These are phyloP conservation scores for Phalaenopsis hybrid DNA, from an alignment of 116 monocot species.

Conservation along the genomic window DNA sequence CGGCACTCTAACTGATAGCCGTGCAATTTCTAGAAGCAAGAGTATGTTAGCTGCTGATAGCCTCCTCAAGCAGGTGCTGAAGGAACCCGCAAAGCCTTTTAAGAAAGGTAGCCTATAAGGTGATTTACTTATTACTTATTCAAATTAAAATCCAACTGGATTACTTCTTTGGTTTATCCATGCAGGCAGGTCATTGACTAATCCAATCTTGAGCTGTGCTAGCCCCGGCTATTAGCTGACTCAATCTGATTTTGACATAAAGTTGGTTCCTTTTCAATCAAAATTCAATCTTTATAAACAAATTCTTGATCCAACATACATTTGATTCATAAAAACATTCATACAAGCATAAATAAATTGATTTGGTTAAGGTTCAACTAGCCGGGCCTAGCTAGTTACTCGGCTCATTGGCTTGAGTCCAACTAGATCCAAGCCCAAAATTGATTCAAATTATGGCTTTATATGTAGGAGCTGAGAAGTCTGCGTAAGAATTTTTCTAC, in stretches of 20 bases:
- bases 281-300: not conserved
- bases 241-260: not conserved
- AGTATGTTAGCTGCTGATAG: slow-evolving; percentile 1
- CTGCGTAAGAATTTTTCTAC: not conserved
- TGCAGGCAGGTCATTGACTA: not conserved
- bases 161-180: too few species aligned
- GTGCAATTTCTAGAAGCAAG: not conserved
- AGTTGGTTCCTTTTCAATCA: not conserved
- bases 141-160: not conserved
- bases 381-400: not conserved
- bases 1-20: not conserved
- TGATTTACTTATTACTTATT: not conserved
- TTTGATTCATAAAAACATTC: not conserved
- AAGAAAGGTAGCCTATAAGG: slow-evolving; percentile 21
- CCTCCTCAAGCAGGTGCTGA: not conserved
- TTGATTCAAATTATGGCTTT: not conserved
- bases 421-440: not conserved
- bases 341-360: not conserved
- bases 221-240: not conserved
- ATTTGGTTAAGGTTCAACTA: not conserved
- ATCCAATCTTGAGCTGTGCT: not conserved
- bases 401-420: not conserved
- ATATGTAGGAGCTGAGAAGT: too few species aligned
- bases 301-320: not conserved
- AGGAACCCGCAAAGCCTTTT: slow-evolving; percentile 8